Percentiles rank a stretch among this genome's conserved stretches.
Conservation (phyloP, 805 yeast genomes). For the Saturnispora silvae region DNA sequence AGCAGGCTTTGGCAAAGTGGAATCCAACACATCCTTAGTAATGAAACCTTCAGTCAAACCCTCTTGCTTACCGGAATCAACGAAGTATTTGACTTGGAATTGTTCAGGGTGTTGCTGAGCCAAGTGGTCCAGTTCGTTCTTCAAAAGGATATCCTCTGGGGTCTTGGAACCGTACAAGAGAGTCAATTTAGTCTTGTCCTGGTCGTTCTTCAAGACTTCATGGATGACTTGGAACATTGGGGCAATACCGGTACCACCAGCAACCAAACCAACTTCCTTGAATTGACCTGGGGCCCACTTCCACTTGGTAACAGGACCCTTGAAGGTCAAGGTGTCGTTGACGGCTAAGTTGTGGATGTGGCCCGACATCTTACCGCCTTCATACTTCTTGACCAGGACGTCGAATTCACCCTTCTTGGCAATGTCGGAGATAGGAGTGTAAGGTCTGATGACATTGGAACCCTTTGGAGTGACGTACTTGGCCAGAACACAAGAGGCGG, state of each 20-base stretch:
- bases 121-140: slow-evolving; percentile 61
- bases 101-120: slow-evolving; percentile 65
- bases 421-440: slow-evolving; percentile 74
- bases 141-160: slow-evolving; percentile 71
- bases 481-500: slow-evolving; percentile 73
- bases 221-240: slow-evolving; percentile 85
- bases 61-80: slow-evolving; percentile 43
- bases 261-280: slow-evolving; percentile 70
- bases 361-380: slow-evolving; percentile 79
- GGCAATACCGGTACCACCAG: slow-evolving; percentile 96
- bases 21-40: slow-evolving; percentile 57
- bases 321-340: slow-evolving; percentile 77
- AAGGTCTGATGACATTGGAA: slow-evolving; percentile 74
- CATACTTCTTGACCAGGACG: slow-evolving; percentile 76
- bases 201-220: slow-evolving; percentile 66
- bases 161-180: slow-evolving; percentile 73
- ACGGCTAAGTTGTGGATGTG: slow-evolving; percentile 63
- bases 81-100: slow-evolving; percentile 67
- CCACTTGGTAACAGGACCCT: slow-evolving; percentile 92
- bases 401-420: slow-evolving; percentile 66
- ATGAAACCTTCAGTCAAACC: slow-evolving; percentile 65
- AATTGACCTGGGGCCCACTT: slow-evolving; percentile 81
- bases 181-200: slow-evolving; percentile 80
- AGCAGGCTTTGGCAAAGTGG: slow-evolving; percentile 53
- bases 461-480: slow-evolving; percentile 81